Base-by-base conservation (phyloP, 805 yeast species). In the Wickerhamomyces hampshirensis region DNA sequence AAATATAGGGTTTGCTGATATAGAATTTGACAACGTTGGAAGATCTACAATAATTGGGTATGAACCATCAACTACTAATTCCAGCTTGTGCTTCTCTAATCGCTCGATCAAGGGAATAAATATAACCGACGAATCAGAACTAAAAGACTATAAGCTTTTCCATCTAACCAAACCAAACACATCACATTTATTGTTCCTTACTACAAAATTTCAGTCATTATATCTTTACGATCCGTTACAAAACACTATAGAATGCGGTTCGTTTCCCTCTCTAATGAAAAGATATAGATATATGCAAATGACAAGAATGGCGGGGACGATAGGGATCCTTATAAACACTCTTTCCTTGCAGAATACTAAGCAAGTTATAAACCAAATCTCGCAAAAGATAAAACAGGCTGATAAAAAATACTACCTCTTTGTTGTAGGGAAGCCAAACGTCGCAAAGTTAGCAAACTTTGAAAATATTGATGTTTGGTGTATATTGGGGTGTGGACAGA, bases 381-480 rank as follows among this genome's bases (percentile, higher is more conserved):
- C 76, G 12, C 56, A 64, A 18, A 71, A 82, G 59, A 75, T 93
- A 39, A 72, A 69, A 34, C 68, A 65, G 4, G 88, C 91, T 0
- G 96, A 85, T 2, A 93, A 93, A 61, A 93, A 93, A 54, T 91
- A 85, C 47, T 93, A 93, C 55, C 73, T 87, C 55, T 88, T 93
- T 63, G 98, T 89, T 4, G 98, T 93, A 4, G 98, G 98, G 9
- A 93, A 93, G 58, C 98, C 98, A 8, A 93, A 93, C 53, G 97
- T 93, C 14, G 96, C 98, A 18, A 93, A 93, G 53, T 66, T 93
- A 34, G 98, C 98, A 8, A 93, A 93, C 58, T 93, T 93, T 56
- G 98, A 91, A 44, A 80, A 77, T n/a, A 75, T 93, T 11, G 98
- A 93, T 48, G 72, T 85, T 16, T 93, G 98, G 98, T 89, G 95